phyloP scores from a whole-genome alignment of 345 rosid species.

The Bretschneidera sinensis region DNA sequence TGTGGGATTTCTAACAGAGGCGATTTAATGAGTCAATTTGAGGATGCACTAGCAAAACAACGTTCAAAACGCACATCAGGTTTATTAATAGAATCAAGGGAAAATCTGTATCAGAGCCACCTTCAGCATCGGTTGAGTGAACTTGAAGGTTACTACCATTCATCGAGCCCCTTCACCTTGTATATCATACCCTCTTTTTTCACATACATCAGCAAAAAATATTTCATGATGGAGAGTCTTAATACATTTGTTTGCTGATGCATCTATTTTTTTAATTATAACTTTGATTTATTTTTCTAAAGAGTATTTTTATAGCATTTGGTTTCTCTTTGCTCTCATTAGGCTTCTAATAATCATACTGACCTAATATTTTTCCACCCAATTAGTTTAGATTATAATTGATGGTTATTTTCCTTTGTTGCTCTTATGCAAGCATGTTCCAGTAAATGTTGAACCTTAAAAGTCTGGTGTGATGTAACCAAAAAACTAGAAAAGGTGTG shows the following conservation, averaged over 20 bases:
- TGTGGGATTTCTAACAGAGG: constrained; percentile 30
- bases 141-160: constrained; percentile 67
- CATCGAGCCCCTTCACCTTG: neutral
- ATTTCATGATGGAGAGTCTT: too few relatives aligned
- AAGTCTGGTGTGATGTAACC: neutral
- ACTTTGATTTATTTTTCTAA: too few relatives aligned
- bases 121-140: constrained; percentile 66
- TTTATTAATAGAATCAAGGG: constrained; percentile 42
- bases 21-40: constrained; percentile 75
- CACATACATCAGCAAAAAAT: too few relatives aligned
- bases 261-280: too few relatives aligned
- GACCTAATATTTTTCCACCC: too few relatives aligned
- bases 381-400: too few relatives aligned
- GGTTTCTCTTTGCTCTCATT: too few relatives aligned
- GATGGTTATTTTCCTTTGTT: neutral
- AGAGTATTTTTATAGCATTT: too few relatives aligned
- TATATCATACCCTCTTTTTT: too few relatives aligned
- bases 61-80: constrained; percentile 53
- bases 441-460: neutral
- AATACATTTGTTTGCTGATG: too few relatives aligned
- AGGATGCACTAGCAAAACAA: constrained; percentile 74
- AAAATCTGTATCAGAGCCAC: constrained; percentile 52
- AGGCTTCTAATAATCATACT: too few relatives aligned
- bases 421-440: too few relatives aligned
- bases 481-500: neutral